Percentiles rank a stretch among this genome's conserved stretches.
These are phyloP conservation scores for Pyrus bretschneideri DNA, from an alignment of 306 rosid species.

Conservation along the genomic window DNA sequence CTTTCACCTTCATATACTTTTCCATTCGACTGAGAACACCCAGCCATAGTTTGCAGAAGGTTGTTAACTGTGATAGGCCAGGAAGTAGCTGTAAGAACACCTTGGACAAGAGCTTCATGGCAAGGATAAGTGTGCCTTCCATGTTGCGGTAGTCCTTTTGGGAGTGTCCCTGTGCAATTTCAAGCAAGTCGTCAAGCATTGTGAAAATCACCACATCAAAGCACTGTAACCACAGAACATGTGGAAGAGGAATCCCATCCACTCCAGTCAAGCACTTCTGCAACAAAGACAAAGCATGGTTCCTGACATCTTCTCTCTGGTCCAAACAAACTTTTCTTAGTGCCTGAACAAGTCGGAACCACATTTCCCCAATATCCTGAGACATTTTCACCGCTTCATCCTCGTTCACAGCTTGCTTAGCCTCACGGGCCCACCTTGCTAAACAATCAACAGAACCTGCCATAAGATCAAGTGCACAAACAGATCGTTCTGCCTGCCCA, in stretches of 20 bases:
- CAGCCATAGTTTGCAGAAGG: constrained; percentile 93
- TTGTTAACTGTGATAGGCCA: constrained; percentile 63
- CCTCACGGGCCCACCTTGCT: constrained; percentile 61
- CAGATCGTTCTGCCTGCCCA: constrained; percentile 85
- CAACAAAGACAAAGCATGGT: constrained; percentile 68
- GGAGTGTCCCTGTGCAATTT: constrained; percentile 85
- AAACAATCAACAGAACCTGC: constrained; percentile 79
- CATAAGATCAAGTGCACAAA: constrained; percentile 83
- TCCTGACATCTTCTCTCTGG: constrained; percentile 97
- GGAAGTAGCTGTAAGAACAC: constrained; percentile 75
- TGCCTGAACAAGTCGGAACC: constrained; percentile 89
- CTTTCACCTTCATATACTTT: constrained; percentile 77
- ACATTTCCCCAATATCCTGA: constrained; percentile 93
- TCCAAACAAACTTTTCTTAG: constrained; percentile 91
- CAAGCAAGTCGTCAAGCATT: constrained; percentile 89
- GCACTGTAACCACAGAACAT: constrained; percentile 66
- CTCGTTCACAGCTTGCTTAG: constrained; percentile 59
- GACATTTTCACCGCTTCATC: constrained; percentile 62
- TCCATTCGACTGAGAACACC: constrained; percentile 94
- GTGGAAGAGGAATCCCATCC: constrained; percentile 59
- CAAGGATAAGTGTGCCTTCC: constrained; percentile 90
- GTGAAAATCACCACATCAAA: constrained; percentile 89
- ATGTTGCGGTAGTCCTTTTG: constrained; percentile 88
- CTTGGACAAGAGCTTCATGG: constrained; percentile 82
- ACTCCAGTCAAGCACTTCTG: constrained; percentile 81